These are phyloP conservation scores for Lentinula raphanica DNA, from an alignment of 768 basidiomycete species.

Conservation along the genomic window DNA sequence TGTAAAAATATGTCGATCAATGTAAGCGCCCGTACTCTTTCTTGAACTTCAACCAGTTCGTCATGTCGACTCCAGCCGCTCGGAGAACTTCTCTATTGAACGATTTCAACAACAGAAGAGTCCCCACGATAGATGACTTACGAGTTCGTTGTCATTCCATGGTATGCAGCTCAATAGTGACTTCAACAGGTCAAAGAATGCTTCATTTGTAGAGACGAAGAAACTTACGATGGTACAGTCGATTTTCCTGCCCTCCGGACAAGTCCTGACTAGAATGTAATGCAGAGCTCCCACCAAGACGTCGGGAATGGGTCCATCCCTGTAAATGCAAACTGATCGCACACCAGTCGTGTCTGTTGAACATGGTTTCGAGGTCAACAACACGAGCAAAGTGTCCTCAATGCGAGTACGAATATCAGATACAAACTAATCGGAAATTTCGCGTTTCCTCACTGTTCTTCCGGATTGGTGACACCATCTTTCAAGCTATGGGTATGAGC, in stretches of 20 bases:
- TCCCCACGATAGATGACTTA: constrained; percentile 4
- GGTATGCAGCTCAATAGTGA: background rate
- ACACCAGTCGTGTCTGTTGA: constrained; percentile 8
- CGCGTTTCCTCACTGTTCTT: background rate
- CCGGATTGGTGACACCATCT: background rate
- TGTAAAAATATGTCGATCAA: too few relatives aligned
- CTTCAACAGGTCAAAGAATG: constrained; percentile 1
- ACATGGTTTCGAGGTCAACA: background rate
- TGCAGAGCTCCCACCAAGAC: background rate
- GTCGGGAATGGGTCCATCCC: constrained; percentile 9
- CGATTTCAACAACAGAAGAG: background rate
- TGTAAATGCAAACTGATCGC: constrained; percentile 11
- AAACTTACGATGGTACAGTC: constrained; percentile 2
- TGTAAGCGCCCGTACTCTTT: background rate
- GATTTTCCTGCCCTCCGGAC: background rate
- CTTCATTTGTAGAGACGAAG: constrained; percentile 6
- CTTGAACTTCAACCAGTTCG: background rate
- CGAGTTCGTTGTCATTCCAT: constrained; percentile 1
- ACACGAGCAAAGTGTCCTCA: constrained; percentile 4
- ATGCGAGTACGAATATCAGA: constrained; percentile 3
- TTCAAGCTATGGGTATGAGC: background rate
- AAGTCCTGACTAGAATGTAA: background rate
- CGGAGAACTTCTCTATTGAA: background rate
- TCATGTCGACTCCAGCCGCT: background rate
- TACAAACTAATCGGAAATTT: background rate